Conservation (phyloP, 2,329 filamentous ascomycete genomes). For the Ascosphaera pollenicola region DNA sequence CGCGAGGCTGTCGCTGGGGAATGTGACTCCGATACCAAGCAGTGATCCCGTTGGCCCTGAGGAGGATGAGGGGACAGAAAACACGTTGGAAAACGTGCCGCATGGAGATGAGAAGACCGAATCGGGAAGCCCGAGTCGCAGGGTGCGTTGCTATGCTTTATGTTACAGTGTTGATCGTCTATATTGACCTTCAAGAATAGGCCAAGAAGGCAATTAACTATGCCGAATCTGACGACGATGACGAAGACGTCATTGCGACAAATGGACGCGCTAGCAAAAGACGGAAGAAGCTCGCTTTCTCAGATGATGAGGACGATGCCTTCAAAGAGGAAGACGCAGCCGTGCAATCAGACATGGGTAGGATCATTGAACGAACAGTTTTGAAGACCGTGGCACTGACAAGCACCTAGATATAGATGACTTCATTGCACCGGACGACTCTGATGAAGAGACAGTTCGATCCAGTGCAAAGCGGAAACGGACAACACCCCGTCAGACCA, state of each 20-base stretch:
- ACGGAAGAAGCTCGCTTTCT: slow-evolving; percentile 40
- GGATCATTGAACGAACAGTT: slow-evolving; percentile 8
- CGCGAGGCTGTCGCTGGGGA: slow-evolving; percentile 10
- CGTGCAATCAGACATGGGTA: slow-evolving; percentile 27
- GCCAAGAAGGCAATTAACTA: slow-evolving; percentile 48
- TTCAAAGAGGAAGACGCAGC: slow-evolving; percentile 38
- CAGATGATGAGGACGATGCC: slow-evolving; percentile 45
- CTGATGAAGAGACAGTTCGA: slow-evolving; percentile 47
- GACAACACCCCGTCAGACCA: slow-evolving; percentile 12
- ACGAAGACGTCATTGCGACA: slow-evolving; percentile 43
- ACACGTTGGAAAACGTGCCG: background rate
- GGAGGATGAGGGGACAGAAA: slow-evolving; percentile 29
- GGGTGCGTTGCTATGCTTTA: slow-evolving; percentile 2
- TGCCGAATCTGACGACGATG: slow-evolving; percentile 61
- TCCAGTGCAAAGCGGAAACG: slow-evolving; percentile 53
- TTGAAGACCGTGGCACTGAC: slow-evolving; percentile 4
- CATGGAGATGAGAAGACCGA: background rate
- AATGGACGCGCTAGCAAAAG: slow-evolving; percentile 31
- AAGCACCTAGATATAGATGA: slow-evolving; percentile 49
- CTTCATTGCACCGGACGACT: slow-evolving; percentile 74
- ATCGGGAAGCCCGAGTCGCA: background rate
- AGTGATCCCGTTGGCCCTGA: slow-evolving; percentile 53
- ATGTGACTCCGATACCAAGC: slow-evolving; percentile 54
- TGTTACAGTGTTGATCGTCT: slow-evolving; percentile 2
- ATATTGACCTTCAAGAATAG: slow-evolving; percentile 11